Percentiles rank a stretch among this genome's conserved stretches.
These are phyloP conservation scores for Ophiorrhiza pumila DNA, from an alignment of 257 asterid species.

Conservation along the genomic window DNA sequence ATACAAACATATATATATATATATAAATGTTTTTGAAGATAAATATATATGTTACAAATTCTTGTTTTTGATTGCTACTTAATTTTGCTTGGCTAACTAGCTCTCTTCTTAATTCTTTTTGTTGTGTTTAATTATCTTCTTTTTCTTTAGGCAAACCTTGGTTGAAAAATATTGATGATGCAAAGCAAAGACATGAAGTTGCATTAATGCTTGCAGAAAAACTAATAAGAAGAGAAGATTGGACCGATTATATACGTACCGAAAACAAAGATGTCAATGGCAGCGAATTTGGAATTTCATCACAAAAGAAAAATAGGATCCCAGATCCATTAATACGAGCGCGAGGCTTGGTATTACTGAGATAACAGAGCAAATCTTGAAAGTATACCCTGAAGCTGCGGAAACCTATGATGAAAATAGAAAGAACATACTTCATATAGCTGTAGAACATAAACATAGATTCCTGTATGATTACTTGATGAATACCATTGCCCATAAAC, in stretches of 20 bases:
- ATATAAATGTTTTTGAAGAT: too few relatives aligned
- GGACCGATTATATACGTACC: slow-evolving; percentile 3
- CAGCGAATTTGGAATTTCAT: neutral
- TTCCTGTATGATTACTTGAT: slow-evolving; percentile 3
- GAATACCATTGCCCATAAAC: neutral
- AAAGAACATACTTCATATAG: too few relatives aligned
- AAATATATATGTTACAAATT: too few relatives aligned
- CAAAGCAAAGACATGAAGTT: too few relatives aligned
- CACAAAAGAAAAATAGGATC: neutral
- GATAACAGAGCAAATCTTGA: neutral
- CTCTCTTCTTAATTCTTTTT: neutral
- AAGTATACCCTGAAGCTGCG: too few relatives aligned
- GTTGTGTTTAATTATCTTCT: neutral
- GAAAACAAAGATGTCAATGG: neutral
- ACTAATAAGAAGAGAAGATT: too few relatives aligned
- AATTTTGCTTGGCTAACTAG: neutral
- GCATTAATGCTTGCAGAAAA: too few relatives aligned
- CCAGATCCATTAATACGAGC: neutral
- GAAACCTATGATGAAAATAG: neutral
- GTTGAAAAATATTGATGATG: too few relatives aligned
- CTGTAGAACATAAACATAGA: neutral
- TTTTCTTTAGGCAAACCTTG: too few relatives aligned
- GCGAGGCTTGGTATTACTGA: neutral
- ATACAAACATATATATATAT: too few relatives aligned
- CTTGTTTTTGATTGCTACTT: neutral